A percentile compares a stretch with the other conserved stretches of the same genome.
Conservation (phyloP, 495 filamentous ascomycete genomes). For the Baudoinia panamericana region DNA sequence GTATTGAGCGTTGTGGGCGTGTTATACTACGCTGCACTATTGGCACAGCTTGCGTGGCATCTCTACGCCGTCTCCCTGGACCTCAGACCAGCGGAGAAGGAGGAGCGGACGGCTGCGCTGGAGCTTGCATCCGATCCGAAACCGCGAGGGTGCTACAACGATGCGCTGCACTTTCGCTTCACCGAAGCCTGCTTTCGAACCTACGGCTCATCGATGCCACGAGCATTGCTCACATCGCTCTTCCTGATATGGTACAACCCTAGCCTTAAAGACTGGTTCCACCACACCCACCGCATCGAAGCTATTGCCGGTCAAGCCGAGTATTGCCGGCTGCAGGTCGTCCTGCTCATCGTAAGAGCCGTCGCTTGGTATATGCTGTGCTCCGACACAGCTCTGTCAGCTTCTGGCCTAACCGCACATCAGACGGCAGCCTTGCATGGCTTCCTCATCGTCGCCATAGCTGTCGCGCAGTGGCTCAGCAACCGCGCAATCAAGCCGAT, state of each 20-base stretch:
- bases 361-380: slow-evolving; percentile 10
- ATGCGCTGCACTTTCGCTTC: not conserved
- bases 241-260: slow-evolving; percentile 18
- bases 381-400: not conserved
- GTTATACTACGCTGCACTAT: slow-evolving; percentile 36
- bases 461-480: slow-evolving; percentile 10
- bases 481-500: slow-evolving; percentile 6
- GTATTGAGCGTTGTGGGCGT: slow-evolving; percentile 38
- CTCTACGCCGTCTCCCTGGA: slow-evolving; percentile 3
- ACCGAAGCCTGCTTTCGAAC: slow-evolving; percentile 1
- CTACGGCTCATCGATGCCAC: slow-evolving; percentile 3
- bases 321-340: slow-evolving; percentile 11
- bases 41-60: slow-evolving; percentile 16
- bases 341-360: slow-evolving; percentile 6
- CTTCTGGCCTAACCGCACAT: not conserved
- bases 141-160: slow-evolving; percentile 3
- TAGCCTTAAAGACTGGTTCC: slow-evolving; percentile 14
- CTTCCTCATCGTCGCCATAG: slow-evolving; percentile 4
- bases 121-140: slow-evolving; percentile 6
- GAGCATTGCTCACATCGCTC: slow-evolving; percentile 3
- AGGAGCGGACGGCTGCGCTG: not conserved
- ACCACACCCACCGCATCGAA: slow-evolving; percentile 16
- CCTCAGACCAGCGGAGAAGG: not conserved
- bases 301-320: slow-evolving; percentile 11
- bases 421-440: slow-evolving; percentile 11